Percentiles rank a stretch among this genome's conserved stretches.
These are phyloP conservation scores for Starmera amethionina DNA, from an alignment of 805 yeast genomes.

Conservation along the genomic window DNA sequence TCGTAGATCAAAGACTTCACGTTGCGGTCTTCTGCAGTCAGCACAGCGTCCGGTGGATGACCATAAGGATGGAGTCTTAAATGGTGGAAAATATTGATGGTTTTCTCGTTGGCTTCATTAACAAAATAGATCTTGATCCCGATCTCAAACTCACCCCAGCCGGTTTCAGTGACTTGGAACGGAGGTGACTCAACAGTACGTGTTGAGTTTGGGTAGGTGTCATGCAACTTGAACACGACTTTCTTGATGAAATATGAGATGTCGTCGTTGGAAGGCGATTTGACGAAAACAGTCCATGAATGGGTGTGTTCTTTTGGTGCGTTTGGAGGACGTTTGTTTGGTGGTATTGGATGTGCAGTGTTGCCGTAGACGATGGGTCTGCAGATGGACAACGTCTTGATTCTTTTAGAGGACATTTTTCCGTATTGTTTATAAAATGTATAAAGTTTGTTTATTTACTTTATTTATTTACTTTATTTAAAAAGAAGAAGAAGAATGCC, in stretches of 20 bases:
- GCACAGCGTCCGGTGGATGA: conserved; percentile 20
- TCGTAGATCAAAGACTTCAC: conserved; percentile 67
- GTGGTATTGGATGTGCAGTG: conserved; percentile 58
- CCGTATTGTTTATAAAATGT: too few relatives aligned
- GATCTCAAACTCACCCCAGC: conserved; percentile 99
- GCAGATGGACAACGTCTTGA: conserved; percentile 52
- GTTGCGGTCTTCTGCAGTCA: conserved; percentile 21
- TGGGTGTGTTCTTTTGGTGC: conserved; percentile 91
- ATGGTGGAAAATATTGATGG: conserved; percentile 78
- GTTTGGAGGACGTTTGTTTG: conserved; percentile 35
- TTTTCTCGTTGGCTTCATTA: conserved; percentile 82
- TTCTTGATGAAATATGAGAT: conserved; percentile 73
- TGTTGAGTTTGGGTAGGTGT: conserved; percentile 83
- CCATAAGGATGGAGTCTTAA: conserved; percentile 86
- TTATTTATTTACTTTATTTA: too few relatives aligned
- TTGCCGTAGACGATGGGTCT: conserved; percentile 81
- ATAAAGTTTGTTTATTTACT: too few relatives aligned
- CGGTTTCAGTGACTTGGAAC: conserved; percentile 91
- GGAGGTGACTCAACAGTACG: conserved; percentile 86
- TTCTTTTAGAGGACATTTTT: too few relatives aligned
- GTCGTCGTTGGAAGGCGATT: conserved; percentile 74
- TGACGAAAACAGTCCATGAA: conserved; percentile 86
- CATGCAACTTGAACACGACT: conserved; percentile 92
- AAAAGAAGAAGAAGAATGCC: conserved; percentile 24
- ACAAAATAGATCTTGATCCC: conserved; percentile 79